Percentiles rank a stretch among this genome's conserved stretches.
Conservation (phyloP, 2,329 filamentous ascomycete species). For the Blumeria hordei region DNA sequence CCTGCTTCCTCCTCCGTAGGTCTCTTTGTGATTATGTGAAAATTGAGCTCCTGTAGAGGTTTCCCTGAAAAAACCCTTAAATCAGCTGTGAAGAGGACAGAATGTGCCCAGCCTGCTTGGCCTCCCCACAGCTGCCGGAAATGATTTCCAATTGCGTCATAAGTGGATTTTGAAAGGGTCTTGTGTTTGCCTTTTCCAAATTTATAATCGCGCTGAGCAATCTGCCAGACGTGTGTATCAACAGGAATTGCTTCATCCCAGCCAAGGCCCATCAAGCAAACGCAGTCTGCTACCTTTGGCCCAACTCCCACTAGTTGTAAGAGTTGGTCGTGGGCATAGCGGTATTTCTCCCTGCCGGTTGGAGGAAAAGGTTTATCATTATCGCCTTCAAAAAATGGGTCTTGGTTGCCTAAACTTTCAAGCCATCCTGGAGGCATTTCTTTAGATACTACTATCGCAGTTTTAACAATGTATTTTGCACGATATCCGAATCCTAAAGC, state of each 20-base stretch:
- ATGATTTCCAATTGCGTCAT: slow-evolving; percentile 72
- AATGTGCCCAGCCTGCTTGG: slow-evolving; percentile 94
- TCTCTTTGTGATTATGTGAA: too few species aligned
- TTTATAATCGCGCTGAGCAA: slow-evolving; percentile 84
- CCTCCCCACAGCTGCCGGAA: slow-evolving; percentile 78
- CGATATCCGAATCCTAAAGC: slow-evolving; percentile 82
- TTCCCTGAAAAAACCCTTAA: slow-evolving; percentile 57
- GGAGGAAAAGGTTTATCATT: slow-evolving; percentile 25
- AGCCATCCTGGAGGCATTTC: slow-evolving; percentile 54
- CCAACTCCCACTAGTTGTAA: slow-evolving; percentile 69
- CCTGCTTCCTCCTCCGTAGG: too few species aligned
- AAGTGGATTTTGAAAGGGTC: slow-evolving; percentile 68
- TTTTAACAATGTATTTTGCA: slow-evolving; percentile 76
- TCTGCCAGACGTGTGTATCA: slow-evolving; percentile 97
- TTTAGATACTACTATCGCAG: slow-evolving; percentile 47
- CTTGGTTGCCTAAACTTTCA: slow-evolving; percentile 51
- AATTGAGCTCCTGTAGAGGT: too few species aligned
- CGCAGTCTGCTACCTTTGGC: slow-evolving; percentile 91
- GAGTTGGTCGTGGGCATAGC: slow-evolving; percentile 66
- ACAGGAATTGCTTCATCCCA: slow-evolving; percentile 92
- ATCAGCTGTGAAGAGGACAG: slow-evolving; percentile 86
- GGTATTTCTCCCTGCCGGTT: slow-evolving; percentile 26
- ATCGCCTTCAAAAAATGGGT: slow-evolving; percentile 41
- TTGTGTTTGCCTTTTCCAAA: slow-evolving; percentile 67
- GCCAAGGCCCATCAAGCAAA: slow-evolving; percentile 84